phyloP scores from a whole-genome alignment of 2,329 filamentous ascomycete species.

The Lachnellula cervina region DNA sequence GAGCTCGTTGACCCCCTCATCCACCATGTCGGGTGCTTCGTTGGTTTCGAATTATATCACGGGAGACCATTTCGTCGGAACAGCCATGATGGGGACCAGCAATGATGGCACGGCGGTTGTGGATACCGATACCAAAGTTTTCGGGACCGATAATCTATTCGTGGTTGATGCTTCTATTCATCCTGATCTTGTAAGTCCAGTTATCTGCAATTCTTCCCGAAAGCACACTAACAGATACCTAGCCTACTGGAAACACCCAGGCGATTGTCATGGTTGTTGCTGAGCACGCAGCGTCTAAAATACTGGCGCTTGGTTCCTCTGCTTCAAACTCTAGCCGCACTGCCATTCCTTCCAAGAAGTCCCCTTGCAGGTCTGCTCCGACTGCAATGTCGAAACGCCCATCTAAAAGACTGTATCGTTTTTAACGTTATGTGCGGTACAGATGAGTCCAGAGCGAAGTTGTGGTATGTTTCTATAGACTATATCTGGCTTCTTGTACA shows the following conservation, averaged over 20 bases:
- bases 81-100: constrained; percentile 54
- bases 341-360: neutral
- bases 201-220: neutral
- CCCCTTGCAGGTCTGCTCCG: neutral
- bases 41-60: constrained; percentile 2
- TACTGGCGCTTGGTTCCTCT: constrained; percentile 36
- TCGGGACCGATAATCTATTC: constrained; percentile 62
- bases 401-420: too few relatives aligned
- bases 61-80: constrained; percentile 48
- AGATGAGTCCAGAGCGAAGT: too few relatives aligned
- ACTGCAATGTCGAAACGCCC: neutral
- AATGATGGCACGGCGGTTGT: constrained; percentile 56
- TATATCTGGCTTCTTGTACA: too few relatives aligned
- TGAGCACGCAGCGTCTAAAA: constrained; percentile 54
- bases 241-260: constrained; percentile 63
- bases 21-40: constrained; percentile 5
- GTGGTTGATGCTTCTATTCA: constrained; percentile 65
- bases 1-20: constrained; percentile 36
- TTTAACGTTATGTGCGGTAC: too few relatives aligned
- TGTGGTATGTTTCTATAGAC: too few relatives aligned
- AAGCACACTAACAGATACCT: neutral
- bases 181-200: constrained; percentile 43
- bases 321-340: neutral
- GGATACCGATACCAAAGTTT: constrained; percentile 57
- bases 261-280: constrained; percentile 60